Evolutionary conservation across 2,329 filamentous ascomycete genomes (phyloP).

Genomic region (Epichloe hybrida): DNA sequence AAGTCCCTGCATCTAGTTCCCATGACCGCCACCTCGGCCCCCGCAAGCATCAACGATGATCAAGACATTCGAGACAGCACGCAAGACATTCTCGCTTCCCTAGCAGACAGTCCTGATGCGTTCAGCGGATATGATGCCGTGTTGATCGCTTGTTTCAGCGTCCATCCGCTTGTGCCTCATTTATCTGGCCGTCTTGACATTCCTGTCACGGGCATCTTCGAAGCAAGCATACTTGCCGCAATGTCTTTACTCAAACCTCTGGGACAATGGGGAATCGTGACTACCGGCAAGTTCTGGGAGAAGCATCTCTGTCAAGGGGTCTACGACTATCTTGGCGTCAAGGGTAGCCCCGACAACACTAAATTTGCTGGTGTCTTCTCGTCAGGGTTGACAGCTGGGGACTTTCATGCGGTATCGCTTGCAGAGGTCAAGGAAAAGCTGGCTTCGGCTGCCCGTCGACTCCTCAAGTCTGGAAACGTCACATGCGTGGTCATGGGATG

Average conservation of each 20-base stretch:
- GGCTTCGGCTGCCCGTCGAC: constrained; percentile 51
- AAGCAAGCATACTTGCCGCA: constrained; percentile 58
- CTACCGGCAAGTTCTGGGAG: constrained; percentile 77
- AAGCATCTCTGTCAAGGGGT: constrained; percentile 55
- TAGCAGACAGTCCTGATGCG: constrained; percentile 25
- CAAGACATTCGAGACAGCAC: constrained; percentile 53
- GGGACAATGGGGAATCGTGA: constrained; percentile 71
- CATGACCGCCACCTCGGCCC: constrained; percentile 55
- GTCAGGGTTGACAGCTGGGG: constrained; percentile 65
- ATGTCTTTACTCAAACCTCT: constrained; percentile 32
- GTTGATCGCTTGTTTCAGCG: constrained; percentile 78
- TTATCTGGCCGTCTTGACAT: constrained; percentile 26
- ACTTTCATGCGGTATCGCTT: constrained; percentile 58
- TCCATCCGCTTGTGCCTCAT: constrained; percentile 59
- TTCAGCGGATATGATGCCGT: constrained; percentile 53
- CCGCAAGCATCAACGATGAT: constrained; percentile 66
- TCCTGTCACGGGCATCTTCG: constrained; percentile 58
- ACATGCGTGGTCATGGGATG: constrained; percentile 72
- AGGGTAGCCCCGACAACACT: constrained; percentile 16
- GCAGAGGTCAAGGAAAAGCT: constrained; percentile 53
- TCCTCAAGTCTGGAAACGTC: constrained; percentile 46
- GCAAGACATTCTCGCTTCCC: constrained; percentile 43
- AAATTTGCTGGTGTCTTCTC: constrained; percentile 71
- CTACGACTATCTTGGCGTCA: constrained; percentile 43
- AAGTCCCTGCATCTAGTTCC: constrained; percentile 41